Evolutionary conservation across 2,329 filamentous ascomycete genomes (phyloP), one percentile per base, ranked within the genome.

Genomic region (Clonostachys byssicola): DNA sequence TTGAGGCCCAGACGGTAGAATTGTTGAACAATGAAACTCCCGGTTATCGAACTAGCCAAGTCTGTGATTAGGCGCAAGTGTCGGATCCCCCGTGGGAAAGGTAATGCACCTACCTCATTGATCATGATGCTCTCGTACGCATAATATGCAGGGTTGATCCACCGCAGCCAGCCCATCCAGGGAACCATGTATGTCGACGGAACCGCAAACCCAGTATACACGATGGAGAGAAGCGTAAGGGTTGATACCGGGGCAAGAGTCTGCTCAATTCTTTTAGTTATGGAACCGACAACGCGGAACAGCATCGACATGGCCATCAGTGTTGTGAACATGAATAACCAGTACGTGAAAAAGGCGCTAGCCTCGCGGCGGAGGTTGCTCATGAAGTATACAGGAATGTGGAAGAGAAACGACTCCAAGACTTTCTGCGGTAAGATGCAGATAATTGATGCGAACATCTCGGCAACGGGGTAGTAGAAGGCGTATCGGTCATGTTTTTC

Each of bases 121-220:
- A 88, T 77, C 77, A 92, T 86, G 20, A 95, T 73, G 0, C 83
- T 73, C 62, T 95, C 89, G 58, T 95, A 95, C 0, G 82, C 82
- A 53, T 94, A 95, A 2, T 80, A 82, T 9, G 95, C 77, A 4
- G 89, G 88, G 51, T 94, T 45, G 43, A 45, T 36, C 33, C 34
- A 45, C 6, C 34, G 43, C 17, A 45, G 16, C 43, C 43, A 45
- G 20, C 43, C 43, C 36, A 86, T 84, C 86, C 87, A 92, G 0
- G 77, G 78, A 20, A 83, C 75, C 85, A 86, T 90, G 57, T 86
- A 55, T 0, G 70, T 66, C 3, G 67, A 60, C 1, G 67, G 58
- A 34, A 80, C 71, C 33, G 71, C 65, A 57, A 85, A 83, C 48
- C 80, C 83, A 0, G 82, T 84, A 59, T 74, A 76, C 18, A 73